Percentiles rank a stretch among this genome's conserved stretches.
Evolutionary conservation across 352 stramenopile genomes (phyloP).

Genomic region (Globisporangium canariense): DNA sequence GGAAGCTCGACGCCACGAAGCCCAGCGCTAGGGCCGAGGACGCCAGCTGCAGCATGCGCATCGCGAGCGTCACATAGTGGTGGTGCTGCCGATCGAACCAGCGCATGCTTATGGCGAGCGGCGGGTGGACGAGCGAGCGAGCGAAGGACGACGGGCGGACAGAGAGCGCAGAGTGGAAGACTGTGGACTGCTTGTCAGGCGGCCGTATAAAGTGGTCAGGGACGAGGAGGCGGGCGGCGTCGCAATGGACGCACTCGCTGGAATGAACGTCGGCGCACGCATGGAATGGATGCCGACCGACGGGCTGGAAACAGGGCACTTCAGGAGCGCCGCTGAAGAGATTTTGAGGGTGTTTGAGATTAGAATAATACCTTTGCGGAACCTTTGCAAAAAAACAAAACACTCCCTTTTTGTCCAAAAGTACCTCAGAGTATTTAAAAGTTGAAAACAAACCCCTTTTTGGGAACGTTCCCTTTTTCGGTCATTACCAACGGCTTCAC

Average conservation of each 20-base stretch:
- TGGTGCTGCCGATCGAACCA: conserved; percentile 37
- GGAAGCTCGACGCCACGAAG: conserved; percentile 50
- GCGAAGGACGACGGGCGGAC: neutral
- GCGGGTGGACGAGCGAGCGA: neutral
- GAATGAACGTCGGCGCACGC: neutral
- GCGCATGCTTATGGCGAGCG: conserved; percentile 11
- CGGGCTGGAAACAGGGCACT: neutral
- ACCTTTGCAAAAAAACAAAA: too few relatives aligned
- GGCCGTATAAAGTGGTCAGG: neutral
- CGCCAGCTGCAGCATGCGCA: conserved; percentile 52
- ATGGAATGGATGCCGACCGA: neutral
- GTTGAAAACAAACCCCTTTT: too few relatives aligned
- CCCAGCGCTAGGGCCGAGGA: conserved; percentile 42
- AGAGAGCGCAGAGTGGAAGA: neutral
- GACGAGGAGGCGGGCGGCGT: neutral
- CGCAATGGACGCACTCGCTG: neutral
- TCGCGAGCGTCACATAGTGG: conserved; percentile 37
- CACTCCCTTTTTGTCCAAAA: too few relatives aligned
- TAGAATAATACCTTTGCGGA: neutral
- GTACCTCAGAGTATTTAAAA: too few relatives aligned
- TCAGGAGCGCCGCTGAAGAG: neutral
- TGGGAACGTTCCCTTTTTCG: too few relatives aligned
- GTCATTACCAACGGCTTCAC: conserved; percentile 12
- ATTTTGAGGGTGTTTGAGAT: neutral
- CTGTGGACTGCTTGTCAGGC: neutral